phyloP scores from a whole-genome alignment of 352 stramenopile species.

The Phytophthora syringae region DNA sequence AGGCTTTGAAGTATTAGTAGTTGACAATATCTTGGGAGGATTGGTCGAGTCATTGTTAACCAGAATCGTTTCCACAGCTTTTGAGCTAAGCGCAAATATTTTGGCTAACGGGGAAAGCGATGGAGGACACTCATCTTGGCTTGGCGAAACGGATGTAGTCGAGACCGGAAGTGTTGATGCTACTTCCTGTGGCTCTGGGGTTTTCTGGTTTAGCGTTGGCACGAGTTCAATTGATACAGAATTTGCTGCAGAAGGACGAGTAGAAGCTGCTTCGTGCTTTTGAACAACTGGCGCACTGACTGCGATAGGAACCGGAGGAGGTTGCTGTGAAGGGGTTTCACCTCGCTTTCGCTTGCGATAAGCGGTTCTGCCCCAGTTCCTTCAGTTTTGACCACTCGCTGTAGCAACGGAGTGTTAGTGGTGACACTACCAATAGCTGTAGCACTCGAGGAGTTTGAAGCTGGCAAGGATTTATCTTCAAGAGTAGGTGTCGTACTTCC shows the following conservation, averaged over 20 bases:
- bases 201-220: not conserved
- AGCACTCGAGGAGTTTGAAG: conserved; percentile 10
- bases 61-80: not conserved
- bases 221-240: not conserved
- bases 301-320: not conserved
- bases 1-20: not conserved
- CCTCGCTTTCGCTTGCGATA: not conserved
- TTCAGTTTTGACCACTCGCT: not conserved
- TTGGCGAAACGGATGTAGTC: not conserved
- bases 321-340: not conserved
- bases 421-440: not conserved
- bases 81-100: conserved; percentile 21
- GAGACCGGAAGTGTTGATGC: not conserved
- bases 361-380: not conserved
- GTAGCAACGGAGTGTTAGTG: not conserved
- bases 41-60: not conserved
- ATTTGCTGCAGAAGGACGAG: not conserved
- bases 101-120: conserved; percentile 32
- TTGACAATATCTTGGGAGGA: not conserved
- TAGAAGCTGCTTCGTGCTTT: conserved; percentile 1
- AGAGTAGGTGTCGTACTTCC: not conserved
- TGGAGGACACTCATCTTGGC: conserved; percentile 7
- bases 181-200: not conserved
- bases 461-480: not conserved
- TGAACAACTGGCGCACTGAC: not conserved